phyloP scores from a whole-genome alignment of 441 rosid genomes.

The Biscutella auriculata region DNA sequence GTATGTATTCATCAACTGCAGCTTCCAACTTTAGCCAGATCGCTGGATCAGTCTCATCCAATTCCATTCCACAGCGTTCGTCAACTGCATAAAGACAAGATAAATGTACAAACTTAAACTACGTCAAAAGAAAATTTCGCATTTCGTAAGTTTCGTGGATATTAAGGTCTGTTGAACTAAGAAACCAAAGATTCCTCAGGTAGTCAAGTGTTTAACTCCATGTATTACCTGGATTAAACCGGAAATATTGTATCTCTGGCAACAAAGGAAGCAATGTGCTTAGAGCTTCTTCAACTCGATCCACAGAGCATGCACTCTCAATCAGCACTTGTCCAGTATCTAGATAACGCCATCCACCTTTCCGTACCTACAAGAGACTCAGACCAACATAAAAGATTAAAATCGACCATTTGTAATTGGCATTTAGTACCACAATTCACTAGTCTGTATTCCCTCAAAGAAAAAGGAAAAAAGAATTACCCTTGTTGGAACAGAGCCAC shows the following conservation, averaged over 20 bases:
- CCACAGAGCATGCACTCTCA: conserved; percentile 98
- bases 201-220: no score
- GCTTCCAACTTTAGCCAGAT: conserved; percentile 87
- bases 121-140: no score
- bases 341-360: conserved; percentile 97
- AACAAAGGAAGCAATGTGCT: conserved; percentile 88
- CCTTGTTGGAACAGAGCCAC: conserved; percentile 94
- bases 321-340: conserved; percentile 96
- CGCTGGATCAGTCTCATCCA: conserved; percentile 98
- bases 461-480: conserved; percentile 21
- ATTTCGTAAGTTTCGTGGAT: no score
- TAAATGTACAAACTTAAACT: not conserved
- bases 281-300: conserved; percentile 90
- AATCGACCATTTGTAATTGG: no score
- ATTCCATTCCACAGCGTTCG: conserved; percentile 94
- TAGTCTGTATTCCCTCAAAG: no score
- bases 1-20: conserved; percentile 67
- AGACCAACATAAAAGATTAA: not conserved
- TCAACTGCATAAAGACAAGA: conserved; percentile 44
- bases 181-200: no score
- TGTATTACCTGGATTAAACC: conserved; percentile 77
- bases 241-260: conserved; percentile 82
- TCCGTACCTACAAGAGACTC: conserved; percentile 47
- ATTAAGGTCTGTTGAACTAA: no score
- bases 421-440: no score